Percentiles rank a stretch among this genome's conserved stretches.
Evolutionary conservation across 345 rosid genomes (phyloP).

Genomic region (Eucalyptus pumila): DNA sequence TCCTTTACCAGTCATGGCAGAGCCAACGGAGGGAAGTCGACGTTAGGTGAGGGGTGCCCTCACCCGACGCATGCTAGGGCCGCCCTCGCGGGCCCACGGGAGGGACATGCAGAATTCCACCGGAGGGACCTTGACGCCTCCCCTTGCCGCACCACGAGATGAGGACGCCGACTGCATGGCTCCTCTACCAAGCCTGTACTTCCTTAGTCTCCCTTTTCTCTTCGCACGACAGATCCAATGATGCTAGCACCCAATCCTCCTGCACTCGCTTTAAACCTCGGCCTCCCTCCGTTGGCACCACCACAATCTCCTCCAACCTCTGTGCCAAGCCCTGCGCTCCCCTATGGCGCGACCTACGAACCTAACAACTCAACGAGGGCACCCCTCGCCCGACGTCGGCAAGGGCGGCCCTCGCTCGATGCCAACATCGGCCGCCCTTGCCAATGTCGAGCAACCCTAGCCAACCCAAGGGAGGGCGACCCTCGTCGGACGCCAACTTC

Average conservation of each 20-base stretch:
- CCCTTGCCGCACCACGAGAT: conserved; percentile 1
- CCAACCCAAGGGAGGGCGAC: fast-evolving
- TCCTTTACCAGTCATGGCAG: fast-evolving
- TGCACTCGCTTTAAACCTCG: background rate
- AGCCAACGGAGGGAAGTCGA: too few relatives aligned
- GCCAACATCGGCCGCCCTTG: too few relatives aligned
- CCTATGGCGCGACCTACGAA: fast-evolving
- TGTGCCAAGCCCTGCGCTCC: too few relatives aligned
- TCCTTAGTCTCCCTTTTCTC: background rate
- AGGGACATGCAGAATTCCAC: background rate
- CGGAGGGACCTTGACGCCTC: conserved; percentile 13
- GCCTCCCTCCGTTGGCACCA: too few relatives aligned
- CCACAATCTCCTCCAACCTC: too few relatives aligned
- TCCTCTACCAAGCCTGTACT: background rate
- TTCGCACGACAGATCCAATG: background rate
- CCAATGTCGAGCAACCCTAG: fast-evolving
- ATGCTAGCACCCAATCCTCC: background rate
- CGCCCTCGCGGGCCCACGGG: background rate
- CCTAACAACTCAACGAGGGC: too few relatives aligned
- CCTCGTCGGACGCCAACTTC: fast-evolving
- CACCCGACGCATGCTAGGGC: fast-evolving
- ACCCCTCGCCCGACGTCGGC: fast-evolving
- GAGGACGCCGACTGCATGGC: background rate
- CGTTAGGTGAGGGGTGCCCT: fast-evolving
- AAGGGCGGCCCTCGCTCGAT: too few relatives aligned